phyloP scores from a whole-genome alignment of 768 basidiomycete genomes.

The Naganishia antarctica region DNA sequence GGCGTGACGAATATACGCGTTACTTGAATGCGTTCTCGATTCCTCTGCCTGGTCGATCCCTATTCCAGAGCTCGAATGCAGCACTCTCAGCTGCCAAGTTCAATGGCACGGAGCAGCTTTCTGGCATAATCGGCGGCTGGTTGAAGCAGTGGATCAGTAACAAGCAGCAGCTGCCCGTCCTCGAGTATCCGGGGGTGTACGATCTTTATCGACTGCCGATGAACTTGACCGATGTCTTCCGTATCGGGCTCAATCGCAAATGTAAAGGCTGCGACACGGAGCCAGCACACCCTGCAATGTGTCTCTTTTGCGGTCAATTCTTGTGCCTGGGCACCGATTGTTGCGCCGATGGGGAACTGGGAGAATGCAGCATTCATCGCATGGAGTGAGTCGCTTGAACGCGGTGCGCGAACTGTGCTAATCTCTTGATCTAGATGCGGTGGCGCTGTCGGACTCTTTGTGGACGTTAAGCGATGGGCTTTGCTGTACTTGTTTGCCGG shows the following conservation, averaged over 20 bases:
- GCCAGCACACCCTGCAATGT: slow-evolving; percentile 81
- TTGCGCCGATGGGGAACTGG: slow-evolving; percentile 64
- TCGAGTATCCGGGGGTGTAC: slow-evolving; percentile 80
- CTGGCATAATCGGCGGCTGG: slow-evolving; percentile 68
- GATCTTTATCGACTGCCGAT: slow-evolving; percentile 74
- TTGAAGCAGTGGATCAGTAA: slow-evolving; percentile 69
- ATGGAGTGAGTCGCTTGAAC: slow-evolving; percentile 65
- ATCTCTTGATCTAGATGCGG: slow-evolving; percentile 63
- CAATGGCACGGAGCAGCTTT: slow-evolving; percentile 34
- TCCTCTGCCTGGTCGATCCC: slow-evolving; percentile 63
- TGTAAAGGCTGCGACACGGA: slow-evolving; percentile 74
- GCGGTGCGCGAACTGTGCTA: not conserved
- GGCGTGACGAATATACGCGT: slow-evolving; percentile 68
- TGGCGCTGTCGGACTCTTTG: slow-evolving; percentile 80
- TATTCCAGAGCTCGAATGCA: slow-evolving; percentile 25
- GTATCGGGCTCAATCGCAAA: slow-evolving; percentile 64
- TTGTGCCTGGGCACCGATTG: slow-evolving; percentile 90
- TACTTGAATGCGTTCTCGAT: slow-evolving; percentile 71
- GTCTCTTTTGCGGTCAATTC: slow-evolving; percentile 79
- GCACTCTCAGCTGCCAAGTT: not conserved
- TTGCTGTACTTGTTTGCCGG: slow-evolving; percentile 79
- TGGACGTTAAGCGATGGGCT: slow-evolving; percentile 86
- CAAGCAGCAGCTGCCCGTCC: slow-evolving; percentile 57
- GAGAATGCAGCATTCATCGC: slow-evolving; percentile 93
- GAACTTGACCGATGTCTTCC: slow-evolving; percentile 76